Base-by-base conservation (phyloP, 139 green algal genomes). In the Chlorella sp. region DNA sequence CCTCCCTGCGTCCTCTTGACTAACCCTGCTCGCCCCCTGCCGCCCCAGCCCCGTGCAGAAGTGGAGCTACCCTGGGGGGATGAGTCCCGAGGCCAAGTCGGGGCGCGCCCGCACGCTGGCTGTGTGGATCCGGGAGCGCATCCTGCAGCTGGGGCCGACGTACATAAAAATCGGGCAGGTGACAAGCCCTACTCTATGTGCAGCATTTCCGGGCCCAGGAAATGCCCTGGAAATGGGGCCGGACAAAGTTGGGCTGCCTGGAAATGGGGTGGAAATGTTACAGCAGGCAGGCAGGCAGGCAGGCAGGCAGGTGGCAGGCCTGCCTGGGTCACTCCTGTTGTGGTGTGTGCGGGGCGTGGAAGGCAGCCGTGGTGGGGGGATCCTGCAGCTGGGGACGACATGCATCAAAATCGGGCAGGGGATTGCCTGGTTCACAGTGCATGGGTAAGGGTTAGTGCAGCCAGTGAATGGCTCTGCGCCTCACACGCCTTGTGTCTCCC, bases 111-210 rank as follows among this genome's bases (percentile, higher is more conserved):
- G 91, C 1, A 42, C 24, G 15, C 90, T 97, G 73, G 96, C 95
- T 0, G 89, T 81, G 32, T 97, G 96, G 90, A 89, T 96, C 53
- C 91, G 96, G 9, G 91, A 95, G 60, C 91, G 83, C 40, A 94
- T 99, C 39, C 94, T 99, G 48, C 92, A 94, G 39, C 93, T 99
- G 85, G 98, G 98, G 3, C 96, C 96, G 26, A 98, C 97, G 18
- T 98, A 99, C 94, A 99, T 98, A 92, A 99, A 83, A 68, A 22
- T 84, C 34, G 84, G 89, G 30, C 85, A 64, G 66, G 61, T 87
- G 81, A 26, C 19, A 9, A 5, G 64, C 11, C 64, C 64, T 71
- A 2, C 21, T 30, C 2, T 32, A 30, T 71, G 21, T 14, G 60
- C 60, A 68, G 60, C 15, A 68, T 68, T 68, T 68, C 60, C 18